Base-by-base conservation (phyloP, 306 rosid genomes). In the Trifolium fragiferum region DNA sequence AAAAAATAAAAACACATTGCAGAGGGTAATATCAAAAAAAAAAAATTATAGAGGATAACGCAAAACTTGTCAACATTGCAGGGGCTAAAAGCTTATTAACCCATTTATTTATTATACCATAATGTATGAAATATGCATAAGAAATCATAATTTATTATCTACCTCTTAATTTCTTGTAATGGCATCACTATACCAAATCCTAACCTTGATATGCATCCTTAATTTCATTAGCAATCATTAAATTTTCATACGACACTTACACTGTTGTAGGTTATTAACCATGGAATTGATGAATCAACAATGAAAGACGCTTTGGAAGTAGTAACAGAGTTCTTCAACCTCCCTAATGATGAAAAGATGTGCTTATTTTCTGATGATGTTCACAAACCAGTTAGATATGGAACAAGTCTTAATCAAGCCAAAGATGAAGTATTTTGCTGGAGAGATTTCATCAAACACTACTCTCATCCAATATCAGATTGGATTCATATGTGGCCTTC, bases 381-480 rank as follows among this genome's bases (percentile, higher is more conserved):
- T 70, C 83, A 76, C 60, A 78, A 69, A 64, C 92, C 89, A 0
- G 84, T 83, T 2, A 81, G 92, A 49, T 88, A 85, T 72, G 92
- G 88, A 23, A 85, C 92, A 41, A 85, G 89, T 54, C 32, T 85
- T 14, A 85, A 83, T 25, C 89, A 83, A 43, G 83, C 67, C 5
- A 32, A 4, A n/a, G 89, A 88, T 68, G 74, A 70, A 74, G 67
- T 83, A 35, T 72, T 54, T 62, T 88, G 76, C 55, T 88, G 89
- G 92, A 88, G 92, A 74, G 84, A 85, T 77, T 88, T 87, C 83
- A 74, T 88, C 76, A 85, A 85, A 66, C 87, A 83, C 44, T 87
- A 87, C 76, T 70, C 89, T 53, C 78, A 83, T 76, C 92, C 92
- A 12, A 14, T 88, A 14, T 66, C 86, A 3, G 70, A 81, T 14